Conservation (phyloP, 768 basidiomycete genomes). For the Termitomyces heimii region DNA sequence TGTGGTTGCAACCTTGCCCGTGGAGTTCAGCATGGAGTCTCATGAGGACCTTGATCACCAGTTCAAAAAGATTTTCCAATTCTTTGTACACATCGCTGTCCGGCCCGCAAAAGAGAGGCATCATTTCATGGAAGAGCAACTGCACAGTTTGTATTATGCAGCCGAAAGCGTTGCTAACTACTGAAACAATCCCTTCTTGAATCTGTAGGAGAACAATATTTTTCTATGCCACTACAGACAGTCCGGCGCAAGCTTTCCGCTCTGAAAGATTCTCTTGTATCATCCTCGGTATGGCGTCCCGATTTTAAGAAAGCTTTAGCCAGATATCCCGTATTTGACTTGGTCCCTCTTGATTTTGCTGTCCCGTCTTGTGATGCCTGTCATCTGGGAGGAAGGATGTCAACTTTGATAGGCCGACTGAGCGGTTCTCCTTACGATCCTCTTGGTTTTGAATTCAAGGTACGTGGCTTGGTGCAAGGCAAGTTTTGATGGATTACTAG, state of each 20-base stretch:
- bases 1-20: conserved; percentile 47
- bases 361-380: conserved; percentile 78
- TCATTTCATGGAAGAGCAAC: conserved; percentile 45
- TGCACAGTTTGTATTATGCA: conserved; percentile 36
- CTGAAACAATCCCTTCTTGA: neutral
- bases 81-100: conserved; percentile 79
- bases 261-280: conserved; percentile 67
- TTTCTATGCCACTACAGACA: conserved; percentile 61
- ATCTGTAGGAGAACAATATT: conserved; percentile 56
- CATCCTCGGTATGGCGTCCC: conserved; percentile 80
- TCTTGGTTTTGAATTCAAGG: conserved; percentile 50
- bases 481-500: neutral
- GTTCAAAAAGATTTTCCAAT: conserved; percentile 85
- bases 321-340: conserved; percentile 57
- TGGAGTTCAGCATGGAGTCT: conserved; percentile 74
- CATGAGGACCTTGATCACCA: conserved; percentile 73
- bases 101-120: conserved; percentile 44
- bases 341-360: conserved; percentile 47
- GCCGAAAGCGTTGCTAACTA: neutral
- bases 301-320: conserved; percentile 62
- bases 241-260: conserved; percentile 67
- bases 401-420: conserved; percentile 56
- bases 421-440: conserved; percentile 65
- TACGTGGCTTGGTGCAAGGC: conserved; percentile 5
- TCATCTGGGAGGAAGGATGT: conserved; percentile 63